These are phyloP conservation scores for Phytophthora lateralis DNA, from an alignment of 352 stramenopile genomes.

Conservation along the genomic window DNA sequence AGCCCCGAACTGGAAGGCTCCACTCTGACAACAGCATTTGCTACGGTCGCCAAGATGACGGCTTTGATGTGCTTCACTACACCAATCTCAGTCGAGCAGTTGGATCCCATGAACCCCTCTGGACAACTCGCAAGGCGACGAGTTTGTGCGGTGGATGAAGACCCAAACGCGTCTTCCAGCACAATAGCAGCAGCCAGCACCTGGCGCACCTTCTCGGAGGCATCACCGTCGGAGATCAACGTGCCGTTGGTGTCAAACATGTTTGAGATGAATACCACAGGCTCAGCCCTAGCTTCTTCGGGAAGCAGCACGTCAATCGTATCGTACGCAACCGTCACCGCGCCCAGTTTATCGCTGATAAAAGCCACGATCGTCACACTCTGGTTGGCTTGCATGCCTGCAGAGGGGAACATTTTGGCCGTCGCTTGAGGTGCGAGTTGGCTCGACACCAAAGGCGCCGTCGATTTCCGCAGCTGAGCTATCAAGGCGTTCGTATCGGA, in stretches of 20 bases:
- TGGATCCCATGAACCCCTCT: slow-evolving; percentile 45
- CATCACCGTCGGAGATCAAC: slow-evolving; percentile 19
- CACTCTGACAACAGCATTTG: slow-evolving; percentile 22
- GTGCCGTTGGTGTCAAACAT: slow-evolving; percentile 33
- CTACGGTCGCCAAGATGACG: slow-evolving; percentile 52
- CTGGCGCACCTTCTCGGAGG: slow-evolving; percentile 36
- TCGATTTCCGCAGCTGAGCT: slow-evolving; percentile 33
- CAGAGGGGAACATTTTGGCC: slow-evolving; percentile 52
- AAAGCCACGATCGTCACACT: slow-evolving; percentile 62
- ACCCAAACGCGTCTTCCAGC: slow-evolving; percentile 45
- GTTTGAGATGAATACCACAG: slow-evolving; percentile 41
- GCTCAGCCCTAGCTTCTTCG: slow-evolving; percentile 34
- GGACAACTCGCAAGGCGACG: slow-evolving; percentile 28
- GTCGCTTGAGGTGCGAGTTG: slow-evolving; percentile 42
- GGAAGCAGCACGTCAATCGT: slow-evolving; percentile 50
- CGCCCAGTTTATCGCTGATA: slow-evolving; percentile 53
- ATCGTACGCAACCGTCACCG: slow-evolving; percentile 41
- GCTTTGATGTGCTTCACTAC: slow-evolving; percentile 45
- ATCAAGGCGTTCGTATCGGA: slow-evolving; percentile 25
- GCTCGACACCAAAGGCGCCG: slow-evolving; percentile 44
- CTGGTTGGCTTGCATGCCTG: slow-evolving; percentile 29
- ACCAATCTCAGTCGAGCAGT: slow-evolving; percentile 46
- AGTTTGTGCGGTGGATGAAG: slow-evolving; percentile 7
- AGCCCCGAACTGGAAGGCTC: slow-evolving; percentile 56
- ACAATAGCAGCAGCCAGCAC: slow-evolving; percentile 54